Evolutionary conservation across 805 yeast genomes (phyloP).

Genomic region (Debaryomyces castellii): DNA sequence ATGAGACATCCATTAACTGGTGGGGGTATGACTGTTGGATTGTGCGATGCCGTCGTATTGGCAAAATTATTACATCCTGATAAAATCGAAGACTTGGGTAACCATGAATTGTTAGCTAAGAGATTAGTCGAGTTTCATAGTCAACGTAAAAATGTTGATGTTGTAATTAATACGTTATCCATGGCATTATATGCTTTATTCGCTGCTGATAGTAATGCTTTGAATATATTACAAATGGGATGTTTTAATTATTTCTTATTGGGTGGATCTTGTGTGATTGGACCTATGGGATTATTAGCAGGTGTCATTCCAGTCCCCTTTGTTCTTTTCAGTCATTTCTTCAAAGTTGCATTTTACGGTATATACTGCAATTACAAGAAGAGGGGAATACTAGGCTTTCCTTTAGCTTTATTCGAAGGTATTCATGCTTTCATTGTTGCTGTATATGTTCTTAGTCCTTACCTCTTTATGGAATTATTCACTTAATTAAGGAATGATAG

Average conservation of each 20-base stretch:
- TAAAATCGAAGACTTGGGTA: constrained; percentile 52
- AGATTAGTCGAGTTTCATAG: constrained; percentile 68
- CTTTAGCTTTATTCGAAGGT: constrained; percentile 69
- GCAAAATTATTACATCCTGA: constrained; percentile 60
- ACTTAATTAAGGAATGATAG: neutral
- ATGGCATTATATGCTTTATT: constrained; percentile 87
- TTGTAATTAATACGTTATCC: constrained; percentile 86
- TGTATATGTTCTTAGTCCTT: constrained; percentile 75
- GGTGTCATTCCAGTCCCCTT: constrained; percentile 80
- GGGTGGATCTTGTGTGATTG: constrained; percentile 78
- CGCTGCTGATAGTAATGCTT: constrained; percentile 74
- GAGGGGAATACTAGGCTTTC: constrained; percentile 66
- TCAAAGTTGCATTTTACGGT: constrained; percentile 84
- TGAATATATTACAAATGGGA: constrained; percentile 76
- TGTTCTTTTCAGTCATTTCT: constrained; percentile 78
- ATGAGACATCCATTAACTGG: constrained; percentile 99
- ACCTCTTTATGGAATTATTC: constrained; percentile 52
- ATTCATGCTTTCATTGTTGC: constrained; percentile 73
- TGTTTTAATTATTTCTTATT: constrained; percentile 82
- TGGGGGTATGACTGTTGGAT: constrained; percentile 98
- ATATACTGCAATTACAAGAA: constrained; percentile 65
- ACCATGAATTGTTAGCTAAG: constrained; percentile 55
- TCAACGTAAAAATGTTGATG: constrained; percentile 73
- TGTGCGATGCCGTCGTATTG: constrained; percentile 76
- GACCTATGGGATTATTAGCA: constrained; percentile 80